A percentile compares a stretch with the other conserved stretches of the same genome.
Conservation (phyloP, 140 eudicot species). For the Anethum foeniculum region DNA sequence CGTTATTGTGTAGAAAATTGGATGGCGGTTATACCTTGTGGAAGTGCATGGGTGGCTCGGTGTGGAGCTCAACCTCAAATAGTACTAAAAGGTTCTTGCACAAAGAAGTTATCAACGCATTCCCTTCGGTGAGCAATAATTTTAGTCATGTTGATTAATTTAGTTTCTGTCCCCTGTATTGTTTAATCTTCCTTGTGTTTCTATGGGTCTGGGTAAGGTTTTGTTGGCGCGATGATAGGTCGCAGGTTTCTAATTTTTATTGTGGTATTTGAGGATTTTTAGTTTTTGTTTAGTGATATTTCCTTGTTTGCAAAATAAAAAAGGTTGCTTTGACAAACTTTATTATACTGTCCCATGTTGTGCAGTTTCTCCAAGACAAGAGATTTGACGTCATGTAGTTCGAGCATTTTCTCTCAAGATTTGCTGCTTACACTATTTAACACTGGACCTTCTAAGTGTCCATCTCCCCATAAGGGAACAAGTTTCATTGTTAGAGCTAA, state of each 20-base stretch:
- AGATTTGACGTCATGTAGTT: slow-evolving; percentile 45
- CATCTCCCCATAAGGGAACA: slow-evolving; percentile 37
- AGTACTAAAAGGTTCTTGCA: slow-evolving; percentile 20
- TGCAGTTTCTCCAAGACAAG: slow-evolving; percentile 49
- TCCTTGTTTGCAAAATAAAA: not conserved
- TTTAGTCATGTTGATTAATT: not conserved
- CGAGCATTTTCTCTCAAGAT: slow-evolving; percentile 48
- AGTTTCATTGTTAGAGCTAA: slow-evolving; percentile 68
- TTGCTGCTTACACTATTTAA: slow-evolving; percentile 33
- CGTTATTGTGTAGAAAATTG: slow-evolving; percentile 18
- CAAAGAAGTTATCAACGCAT: slow-evolving; percentile 26
- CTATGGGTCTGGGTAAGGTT: not conserved
- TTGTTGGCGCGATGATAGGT: not conserved
- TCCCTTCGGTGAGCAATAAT: slow-evolving; percentile 32
- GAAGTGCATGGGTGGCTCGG: slow-evolving; percentile 46
- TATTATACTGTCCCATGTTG: not conserved
- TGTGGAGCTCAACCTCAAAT: slow-evolving; percentile 58
- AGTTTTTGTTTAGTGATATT: not conserved
- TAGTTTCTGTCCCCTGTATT: not conserved
- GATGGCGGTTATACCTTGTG: slow-evolving; percentile 74
- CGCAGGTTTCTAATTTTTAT: not conserved
- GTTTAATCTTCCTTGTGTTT: not conserved
- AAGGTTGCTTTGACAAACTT: not conserved
- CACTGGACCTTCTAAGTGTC: slow-evolving; percentile 19
- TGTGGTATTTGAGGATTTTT: not conserved